These are phyloP conservation scores for Triticum monococcum DNA, from an alignment of 176 grass and related monocot species.

Conservation along the genomic window DNA sequence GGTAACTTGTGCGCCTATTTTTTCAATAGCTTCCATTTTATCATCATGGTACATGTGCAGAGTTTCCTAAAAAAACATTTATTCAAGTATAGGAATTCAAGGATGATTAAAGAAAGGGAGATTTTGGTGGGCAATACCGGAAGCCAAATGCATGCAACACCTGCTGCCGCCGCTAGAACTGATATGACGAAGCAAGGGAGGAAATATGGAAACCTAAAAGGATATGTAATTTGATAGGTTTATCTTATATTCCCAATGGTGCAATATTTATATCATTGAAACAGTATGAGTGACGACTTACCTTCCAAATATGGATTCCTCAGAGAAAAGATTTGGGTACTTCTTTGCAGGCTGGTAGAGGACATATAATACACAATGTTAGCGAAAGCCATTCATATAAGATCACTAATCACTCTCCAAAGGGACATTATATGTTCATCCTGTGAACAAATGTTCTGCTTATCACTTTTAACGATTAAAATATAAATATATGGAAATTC, in stretches of 20 bases:
- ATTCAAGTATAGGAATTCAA: neutral
- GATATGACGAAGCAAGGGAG: conserved; percentile 60
- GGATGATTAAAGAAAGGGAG: neutral
- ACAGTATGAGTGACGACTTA: neutral
- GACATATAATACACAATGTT: conserved; percentile 22
- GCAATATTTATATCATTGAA: neutral
- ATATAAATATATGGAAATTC: neutral
- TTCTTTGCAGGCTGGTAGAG: conserved; percentile 52
- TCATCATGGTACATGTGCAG: conserved; percentile 55
- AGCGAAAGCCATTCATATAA: neutral
- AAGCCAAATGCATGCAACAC: conserved; percentile 64
- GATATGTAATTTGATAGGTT: neutral
- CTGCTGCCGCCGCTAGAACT: conserved; percentile 38
- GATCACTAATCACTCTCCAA: neutral
- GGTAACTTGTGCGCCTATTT: conserved; percentile 29
- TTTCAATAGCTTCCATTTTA: conserved; percentile 28
- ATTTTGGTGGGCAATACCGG: conserved; percentile 26
- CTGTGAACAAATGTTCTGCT: neutral
- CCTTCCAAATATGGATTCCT: conserved; percentile 65
- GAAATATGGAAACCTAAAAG: conserved; percentile 70
- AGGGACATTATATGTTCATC: neutral
- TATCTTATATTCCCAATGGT: neutral
- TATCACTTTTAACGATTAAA: neutral
- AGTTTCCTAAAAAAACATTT: conserved; percentile 49
- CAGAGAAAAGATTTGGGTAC: conserved; percentile 50